Percentiles rank a stretch among this genome's conserved stretches.
phyloP scores from a whole-genome alignment of 306 rosid species.

The Vigna nakashimae region DNA sequence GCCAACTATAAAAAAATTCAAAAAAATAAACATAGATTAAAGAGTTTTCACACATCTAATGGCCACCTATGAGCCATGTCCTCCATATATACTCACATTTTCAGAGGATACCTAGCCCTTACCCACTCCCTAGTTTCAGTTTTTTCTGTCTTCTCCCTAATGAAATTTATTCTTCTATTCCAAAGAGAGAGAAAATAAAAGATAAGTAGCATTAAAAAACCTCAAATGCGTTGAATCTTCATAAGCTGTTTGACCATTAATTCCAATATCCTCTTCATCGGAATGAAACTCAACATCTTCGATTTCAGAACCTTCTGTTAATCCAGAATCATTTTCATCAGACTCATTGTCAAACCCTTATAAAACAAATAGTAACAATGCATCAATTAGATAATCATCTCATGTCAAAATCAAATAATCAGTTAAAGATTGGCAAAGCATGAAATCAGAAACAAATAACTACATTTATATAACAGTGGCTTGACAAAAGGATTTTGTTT shows the following conservation, averaged over 20 bases:
- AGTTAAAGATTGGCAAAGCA: not conserved
- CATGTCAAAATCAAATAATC: conserved; percentile 31
- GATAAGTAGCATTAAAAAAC: conserved; percentile 50
- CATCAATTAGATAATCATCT: conserved; percentile 19
- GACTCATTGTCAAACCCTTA: conserved; percentile 57
- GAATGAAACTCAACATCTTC: conserved; percentile 57
- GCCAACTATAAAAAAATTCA: not conserved
- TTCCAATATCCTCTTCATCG: conserved; percentile 58
- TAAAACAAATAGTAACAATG: conserved; percentile 14
- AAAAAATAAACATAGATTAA: conserved; percentile 9
- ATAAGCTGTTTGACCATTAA: conserved; percentile 41
- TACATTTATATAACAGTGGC: not conserved
- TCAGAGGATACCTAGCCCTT: conserved; percentile 5
- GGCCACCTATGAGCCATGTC: conserved; percentile 2
- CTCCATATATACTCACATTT: not conserved
- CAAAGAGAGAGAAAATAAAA: not conserved
- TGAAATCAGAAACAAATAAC: conserved; percentile 20
- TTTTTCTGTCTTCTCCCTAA: conserved; percentile 21
- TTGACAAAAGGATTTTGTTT: conserved; percentile 11
- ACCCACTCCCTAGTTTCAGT: not conserved
- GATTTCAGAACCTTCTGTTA: conserved; percentile 53
- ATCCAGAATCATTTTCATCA: conserved; percentile 41
- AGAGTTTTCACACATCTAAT: not conserved
- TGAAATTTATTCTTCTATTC: conserved; percentile 5
- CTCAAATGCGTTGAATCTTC: conserved; percentile 56